A percentile compares a stretch with the other conserved stretches of the same genome.
Conservation (phyloP, 495 filamentous ascomycete genomes). For the Aspergillus ostianus region DNA sequence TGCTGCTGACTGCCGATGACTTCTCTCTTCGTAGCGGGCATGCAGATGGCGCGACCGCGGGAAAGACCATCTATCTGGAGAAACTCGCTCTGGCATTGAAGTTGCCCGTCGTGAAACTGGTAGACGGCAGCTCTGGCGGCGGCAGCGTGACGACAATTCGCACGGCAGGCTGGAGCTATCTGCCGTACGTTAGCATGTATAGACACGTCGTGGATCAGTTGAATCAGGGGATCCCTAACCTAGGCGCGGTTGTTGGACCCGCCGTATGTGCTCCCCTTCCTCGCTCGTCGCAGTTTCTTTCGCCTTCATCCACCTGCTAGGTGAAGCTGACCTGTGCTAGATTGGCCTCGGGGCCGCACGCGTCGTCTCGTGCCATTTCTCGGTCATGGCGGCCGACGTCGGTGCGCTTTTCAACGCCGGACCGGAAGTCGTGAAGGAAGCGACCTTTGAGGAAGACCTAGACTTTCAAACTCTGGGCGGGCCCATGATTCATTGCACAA, state of each 20-base stretch:
- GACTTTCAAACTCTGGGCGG: slow-evolving; percentile 56
- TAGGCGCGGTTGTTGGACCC: slow-evolving; percentile 61
- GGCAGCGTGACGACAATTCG: slow-evolving; percentile 60
- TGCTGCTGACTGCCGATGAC: slow-evolving; percentile 61
- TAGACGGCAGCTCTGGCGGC: slow-evolving; percentile 61
- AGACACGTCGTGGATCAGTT: slow-evolving; percentile 52
- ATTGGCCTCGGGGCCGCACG: slow-evolving; percentile 63
- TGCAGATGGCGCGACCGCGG: slow-evolving; percentile 56
- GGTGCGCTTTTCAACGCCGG: slow-evolving; percentile 63
- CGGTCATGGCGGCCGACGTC: slow-evolving; percentile 63
- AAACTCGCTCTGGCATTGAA: slow-evolving; percentile 49
- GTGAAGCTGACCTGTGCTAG: slow-evolving; percentile 16
- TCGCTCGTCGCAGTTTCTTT: not conserved
- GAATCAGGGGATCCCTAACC: slow-evolving; percentile 61
- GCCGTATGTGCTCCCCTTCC: slow-evolving; percentile 35
- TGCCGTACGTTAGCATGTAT: slow-evolving; percentile 53
- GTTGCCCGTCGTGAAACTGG: slow-evolving; percentile 59
- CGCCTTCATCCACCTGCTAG: not conserved
- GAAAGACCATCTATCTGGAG: slow-evolving; percentile 61
- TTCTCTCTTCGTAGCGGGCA: slow-evolving; percentile 63
- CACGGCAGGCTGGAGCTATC: slow-evolving; percentile 54
- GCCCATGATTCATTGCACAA: slow-evolving; percentile 58
- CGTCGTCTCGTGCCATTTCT: slow-evolving; percentile 61
- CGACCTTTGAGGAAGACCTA: slow-evolving; percentile 60
- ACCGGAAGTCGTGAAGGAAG: slow-evolving; percentile 59